Evolutionary conservation across 2,329 filamentous ascomycete species (phyloP).

Genomic region (Zarea fungicola): DNA sequence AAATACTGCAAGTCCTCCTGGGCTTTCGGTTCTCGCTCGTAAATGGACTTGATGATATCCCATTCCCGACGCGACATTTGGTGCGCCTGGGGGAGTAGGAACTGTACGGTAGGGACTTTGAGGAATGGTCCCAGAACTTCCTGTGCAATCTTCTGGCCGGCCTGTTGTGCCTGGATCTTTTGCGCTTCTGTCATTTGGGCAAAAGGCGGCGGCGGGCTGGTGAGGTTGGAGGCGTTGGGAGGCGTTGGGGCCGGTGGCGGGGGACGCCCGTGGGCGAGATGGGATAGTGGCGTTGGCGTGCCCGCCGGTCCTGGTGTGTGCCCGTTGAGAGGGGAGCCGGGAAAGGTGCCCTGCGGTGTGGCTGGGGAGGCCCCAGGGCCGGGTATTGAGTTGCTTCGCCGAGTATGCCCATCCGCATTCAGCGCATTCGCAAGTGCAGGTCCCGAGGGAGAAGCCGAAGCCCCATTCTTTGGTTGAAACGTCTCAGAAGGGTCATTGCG

Average conservation of each 20-base stretch:
- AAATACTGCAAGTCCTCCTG: constrained; percentile 56
- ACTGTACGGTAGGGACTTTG: constrained; percentile 59
- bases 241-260: constrained; percentile 18
- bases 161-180: constrained; percentile 38
- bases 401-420: constrained; percentile 28
- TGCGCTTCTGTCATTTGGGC: constrained; percentile 26
- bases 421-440: constrained; percentile 19
- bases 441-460: constrained; percentile 12
- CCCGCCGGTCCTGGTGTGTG: constrained; percentile 3
- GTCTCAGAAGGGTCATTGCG: constrained; percentile 50
- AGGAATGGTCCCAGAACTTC: constrained; percentile 61
- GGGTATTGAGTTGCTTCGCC: constrained; percentile 43
- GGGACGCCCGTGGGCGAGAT: constrained; percentile 10
- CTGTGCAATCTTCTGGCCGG: constrained; percentile 53
- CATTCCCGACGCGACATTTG: constrained; percentile 68
- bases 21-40: constrained; percentile 60
- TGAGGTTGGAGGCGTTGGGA: constrained; percentile 11
- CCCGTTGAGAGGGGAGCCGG: constrained; percentile 19
- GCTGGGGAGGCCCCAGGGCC: constrained; percentile 52
- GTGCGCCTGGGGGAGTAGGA: constrained; percentile 63
- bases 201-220: constrained; percentile 17
- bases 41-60: constrained; percentile 64
- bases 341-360: constrained; percentile 28
- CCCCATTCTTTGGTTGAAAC: constrained; percentile 23
- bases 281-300: constrained; percentile 15